A percentile compares a stretch with the other conserved stretches of the same genome.
Conservation (phyloP, 257 asterid genomes). For the Rhazya stricta region DNA sequence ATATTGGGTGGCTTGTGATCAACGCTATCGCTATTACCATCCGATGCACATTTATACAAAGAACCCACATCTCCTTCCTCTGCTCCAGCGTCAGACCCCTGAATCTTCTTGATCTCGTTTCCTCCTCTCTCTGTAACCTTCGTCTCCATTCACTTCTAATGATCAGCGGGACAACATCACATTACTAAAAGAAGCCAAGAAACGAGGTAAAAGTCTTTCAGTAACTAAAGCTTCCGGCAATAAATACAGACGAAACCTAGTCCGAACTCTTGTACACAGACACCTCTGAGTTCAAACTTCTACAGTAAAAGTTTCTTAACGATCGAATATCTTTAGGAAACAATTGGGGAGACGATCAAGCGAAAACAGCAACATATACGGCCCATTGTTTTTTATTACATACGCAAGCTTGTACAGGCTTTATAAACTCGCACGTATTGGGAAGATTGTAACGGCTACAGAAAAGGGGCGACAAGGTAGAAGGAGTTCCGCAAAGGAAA, state of each 20-base stretch:
- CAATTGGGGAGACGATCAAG: background rate
- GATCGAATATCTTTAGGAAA: constrained; percentile 14
- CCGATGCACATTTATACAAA: background rate
- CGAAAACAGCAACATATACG: background rate
- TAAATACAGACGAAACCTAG: background rate
- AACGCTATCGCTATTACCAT: constrained; percentile 7
- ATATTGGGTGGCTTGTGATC: constrained; percentile 21
- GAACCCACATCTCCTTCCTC: constrained; percentile 13
- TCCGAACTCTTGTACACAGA: background rate
- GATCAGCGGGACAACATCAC: background rate
- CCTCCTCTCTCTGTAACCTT: background rate
- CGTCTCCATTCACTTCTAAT: background rate
- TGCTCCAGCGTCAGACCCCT: constrained; percentile 8
- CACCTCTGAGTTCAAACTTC: background rate
- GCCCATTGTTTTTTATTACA: background rate
- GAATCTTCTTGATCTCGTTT: constrained; percentile 17
- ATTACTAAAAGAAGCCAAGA: background rate
- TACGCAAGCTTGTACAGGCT: background rate
- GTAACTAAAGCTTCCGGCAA: background rate
- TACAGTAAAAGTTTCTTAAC: constrained; percentile 16
- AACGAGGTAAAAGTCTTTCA: background rate
- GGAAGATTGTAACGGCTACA: constrained; percentile 39
- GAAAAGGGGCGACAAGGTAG: constrained; percentile 14
- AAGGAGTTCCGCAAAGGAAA: background rate
- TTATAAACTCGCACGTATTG: background rate